A percentile compares a stretch with the other conserved stretches of the same genome.
Conservation (phyloP, 2,329 filamentous ascomycete genomes). For the Alternaria angustiovoidea region DNA sequence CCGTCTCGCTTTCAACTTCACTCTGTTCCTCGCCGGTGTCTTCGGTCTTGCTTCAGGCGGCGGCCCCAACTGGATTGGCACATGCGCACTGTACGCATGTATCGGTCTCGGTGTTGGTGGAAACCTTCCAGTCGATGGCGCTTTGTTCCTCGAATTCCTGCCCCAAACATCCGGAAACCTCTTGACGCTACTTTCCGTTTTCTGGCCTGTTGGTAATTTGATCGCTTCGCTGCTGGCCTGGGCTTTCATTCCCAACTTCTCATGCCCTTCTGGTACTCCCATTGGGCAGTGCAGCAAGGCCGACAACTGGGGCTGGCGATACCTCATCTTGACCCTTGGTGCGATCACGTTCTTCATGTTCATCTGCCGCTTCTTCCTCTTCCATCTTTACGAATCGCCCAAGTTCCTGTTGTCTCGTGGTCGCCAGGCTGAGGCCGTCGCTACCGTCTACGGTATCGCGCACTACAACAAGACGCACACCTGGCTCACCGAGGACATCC, state of each 20-base stretch:
- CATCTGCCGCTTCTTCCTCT: conserved; percentile 77
- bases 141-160: conserved; percentile 83
- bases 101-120: conserved; percentile 61
- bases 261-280: conserved; percentile 49
- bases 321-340: conserved; percentile 75
- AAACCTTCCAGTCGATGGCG: conserved; percentile 80
- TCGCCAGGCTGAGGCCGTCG: conserved; percentile 79
- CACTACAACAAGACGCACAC: conserved; percentile 66
- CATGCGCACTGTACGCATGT: conserved; percentile 51
- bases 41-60: conserved; percentile 78
- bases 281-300: conserved; percentile 54
- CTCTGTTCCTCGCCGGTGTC: conserved; percentile 75
- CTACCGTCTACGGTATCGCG: conserved; percentile 80
- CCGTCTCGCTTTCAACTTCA: conserved; percentile 81
- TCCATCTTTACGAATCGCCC: conserved; percentile 84
- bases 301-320: conserved; percentile 77
- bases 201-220: conserved; percentile 86
- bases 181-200: conserved; percentile 81
- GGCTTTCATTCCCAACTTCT: conserved; percentile 76
- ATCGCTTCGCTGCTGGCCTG: conserved; percentile 71
- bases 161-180: conserved; percentile 77
- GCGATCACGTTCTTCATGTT: conserved; percentile 80
- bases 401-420: conserved; percentile 82
- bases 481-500: conserved; percentile 71
- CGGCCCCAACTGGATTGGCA: conserved; percentile 69